A percentile compares a stretch with the other conserved stretches of the same genome.
These are phyloP conservation scores for Irpex sp. DNA, from an alignment of 1,284 basidiomycete genomes.

Conservation along the genomic window DNA sequence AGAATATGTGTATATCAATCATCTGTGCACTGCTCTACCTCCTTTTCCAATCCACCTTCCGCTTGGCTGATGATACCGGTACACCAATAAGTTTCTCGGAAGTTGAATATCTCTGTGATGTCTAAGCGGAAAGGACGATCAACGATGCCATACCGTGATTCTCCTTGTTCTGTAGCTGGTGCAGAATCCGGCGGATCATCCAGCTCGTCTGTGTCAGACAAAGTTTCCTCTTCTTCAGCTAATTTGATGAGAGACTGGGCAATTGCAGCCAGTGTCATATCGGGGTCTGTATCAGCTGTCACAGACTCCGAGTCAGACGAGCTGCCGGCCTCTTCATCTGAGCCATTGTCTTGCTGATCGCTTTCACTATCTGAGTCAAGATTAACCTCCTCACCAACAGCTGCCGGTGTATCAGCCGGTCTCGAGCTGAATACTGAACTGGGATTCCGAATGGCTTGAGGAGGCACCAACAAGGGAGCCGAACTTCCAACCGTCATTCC, in stretches of 20 bases:
- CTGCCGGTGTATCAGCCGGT: too few relatives aligned
- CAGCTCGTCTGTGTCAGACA: neutral
- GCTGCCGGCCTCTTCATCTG: too few relatives aligned
- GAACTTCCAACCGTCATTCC: too few relatives aligned
- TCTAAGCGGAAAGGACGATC: neutral
- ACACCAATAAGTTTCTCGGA: neutral
- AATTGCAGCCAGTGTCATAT: neutral
- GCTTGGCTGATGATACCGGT: neutral
- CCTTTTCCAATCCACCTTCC: neutral
- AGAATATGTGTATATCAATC: too few relatives aligned
- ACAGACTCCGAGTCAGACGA: too few relatives aligned
- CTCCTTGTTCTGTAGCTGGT: too few relatives aligned
- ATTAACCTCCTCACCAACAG: too few relatives aligned
- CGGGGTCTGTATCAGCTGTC: neutral
- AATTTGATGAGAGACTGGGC: neutral
- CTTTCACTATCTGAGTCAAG: too few relatives aligned
- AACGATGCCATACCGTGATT: neutral
- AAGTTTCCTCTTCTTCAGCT: neutral
- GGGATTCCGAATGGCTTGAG: neutral
- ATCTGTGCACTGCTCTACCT: neutral
- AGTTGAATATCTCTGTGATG: constrained; percentile 1
- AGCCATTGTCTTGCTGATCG: too few relatives aligned
- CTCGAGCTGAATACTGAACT: neutral
- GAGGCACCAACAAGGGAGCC: too few relatives aligned
- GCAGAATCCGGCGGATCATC: too few relatives aligned